phyloP scores from a whole-genome alignment of 495 filamentous ascomycete genomes.

The Terfezia boudieri region DNA sequence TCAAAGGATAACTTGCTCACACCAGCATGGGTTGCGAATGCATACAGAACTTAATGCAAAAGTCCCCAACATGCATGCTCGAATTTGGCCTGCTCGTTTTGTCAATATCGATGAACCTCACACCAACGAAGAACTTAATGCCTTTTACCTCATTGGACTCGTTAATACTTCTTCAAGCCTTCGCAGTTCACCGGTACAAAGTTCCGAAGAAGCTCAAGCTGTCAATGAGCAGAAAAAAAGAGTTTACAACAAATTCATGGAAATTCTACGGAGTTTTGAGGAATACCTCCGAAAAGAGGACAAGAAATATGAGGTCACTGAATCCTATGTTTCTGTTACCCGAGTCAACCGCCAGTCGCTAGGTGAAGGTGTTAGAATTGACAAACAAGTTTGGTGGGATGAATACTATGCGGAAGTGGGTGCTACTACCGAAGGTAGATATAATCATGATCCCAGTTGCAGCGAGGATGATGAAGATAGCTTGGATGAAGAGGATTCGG shows the following conservation, averaged over 20 bases:
- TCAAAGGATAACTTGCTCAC: constrained; percentile 4
- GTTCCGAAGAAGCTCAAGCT: not conserved
- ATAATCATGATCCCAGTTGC: constrained; percentile 5
- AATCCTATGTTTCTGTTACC: constrained; percentile 26
- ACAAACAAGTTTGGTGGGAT: constrained; percentile 28
- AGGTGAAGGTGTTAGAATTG: constrained; percentile 21
- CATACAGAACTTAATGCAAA: constrained; percentile 26
- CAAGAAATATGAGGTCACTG: constrained; percentile 26
- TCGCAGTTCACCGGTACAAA: not conserved
- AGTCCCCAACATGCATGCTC: constrained; percentile 24
- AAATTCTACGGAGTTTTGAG: constrained; percentile 27
- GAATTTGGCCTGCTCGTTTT: constrained; percentile 37
- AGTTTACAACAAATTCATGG: constrained; percentile 19
- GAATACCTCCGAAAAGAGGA: constrained; percentile 24
- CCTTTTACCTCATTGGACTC: constrained; percentile 35
- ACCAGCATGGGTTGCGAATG: not conserved
- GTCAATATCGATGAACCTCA: constrained; percentile 7
- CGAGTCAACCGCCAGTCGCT: constrained; percentile 23
- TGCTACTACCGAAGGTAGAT: constrained; percentile 6
- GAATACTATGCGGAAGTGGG: constrained; percentile 22
- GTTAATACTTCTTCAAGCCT: constrained; percentile 13
- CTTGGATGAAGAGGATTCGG: constrained; percentile 17
- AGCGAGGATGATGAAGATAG: constrained; percentile 13
- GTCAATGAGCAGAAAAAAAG: constrained; percentile 19
- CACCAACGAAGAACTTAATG: constrained; percentile 16